phyloP scores from a whole-genome alignment of 2,329 filamentous ascomycete species.

The Parascedosporium putredinis region DNA sequence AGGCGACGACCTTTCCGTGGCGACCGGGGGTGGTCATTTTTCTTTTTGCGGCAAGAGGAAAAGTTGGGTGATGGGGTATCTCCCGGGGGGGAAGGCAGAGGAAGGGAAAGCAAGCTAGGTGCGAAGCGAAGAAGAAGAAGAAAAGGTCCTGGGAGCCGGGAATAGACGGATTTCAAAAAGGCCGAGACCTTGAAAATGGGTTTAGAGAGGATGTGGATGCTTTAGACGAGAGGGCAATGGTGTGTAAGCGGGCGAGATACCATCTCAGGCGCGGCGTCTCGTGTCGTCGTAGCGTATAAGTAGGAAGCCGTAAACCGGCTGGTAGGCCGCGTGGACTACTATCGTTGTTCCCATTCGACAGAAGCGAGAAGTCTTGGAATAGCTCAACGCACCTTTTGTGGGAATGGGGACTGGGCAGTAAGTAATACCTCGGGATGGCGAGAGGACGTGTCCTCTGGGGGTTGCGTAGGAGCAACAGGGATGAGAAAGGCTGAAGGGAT shows the following conservation, averaged over 20 bases:
- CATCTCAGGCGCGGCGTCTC: neutral
- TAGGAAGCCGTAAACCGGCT: neutral
- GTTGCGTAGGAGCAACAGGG: no score
- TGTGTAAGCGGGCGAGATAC: neutral
- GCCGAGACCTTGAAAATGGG: no score
- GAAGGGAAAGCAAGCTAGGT: no score
- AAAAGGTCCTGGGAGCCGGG: no score
- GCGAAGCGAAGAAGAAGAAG: no score
- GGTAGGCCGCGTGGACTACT: neutral
- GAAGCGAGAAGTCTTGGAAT: no score
- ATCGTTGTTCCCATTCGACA: neutral
- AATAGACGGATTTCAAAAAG: no score
- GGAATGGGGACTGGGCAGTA: no score
- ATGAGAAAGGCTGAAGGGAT: no score
- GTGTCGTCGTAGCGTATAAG: neutral
- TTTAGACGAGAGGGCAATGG: neutral
- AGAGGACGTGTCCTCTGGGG: no score
- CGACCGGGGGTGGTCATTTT: conserved; percentile 12
- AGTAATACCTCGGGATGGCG: no score
- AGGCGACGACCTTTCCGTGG: conserved; percentile 44
- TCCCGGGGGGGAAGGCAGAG: neutral
- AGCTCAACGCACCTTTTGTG: no score
- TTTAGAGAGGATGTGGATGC: neutral
- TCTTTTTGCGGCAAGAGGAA: neutral
- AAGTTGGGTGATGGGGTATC: neutral